Evolutionary conservation across 805 yeast genomes (phyloP).

Genomic region (Spathaspora arborariae): DNA sequence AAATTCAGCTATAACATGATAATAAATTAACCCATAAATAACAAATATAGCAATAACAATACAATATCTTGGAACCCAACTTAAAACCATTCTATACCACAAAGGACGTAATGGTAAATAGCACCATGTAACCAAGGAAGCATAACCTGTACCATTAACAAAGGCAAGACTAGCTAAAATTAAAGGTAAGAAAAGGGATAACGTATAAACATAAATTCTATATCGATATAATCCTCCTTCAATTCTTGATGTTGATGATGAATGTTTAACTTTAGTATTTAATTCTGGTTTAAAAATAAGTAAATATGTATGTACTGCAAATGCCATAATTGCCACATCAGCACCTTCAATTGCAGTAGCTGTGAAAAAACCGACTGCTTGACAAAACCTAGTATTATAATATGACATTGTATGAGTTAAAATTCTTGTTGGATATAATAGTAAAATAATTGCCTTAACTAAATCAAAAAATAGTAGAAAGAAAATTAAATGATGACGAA

Average conservation of each 20-base stretch:
- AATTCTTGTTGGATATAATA: constrained; percentile 66
- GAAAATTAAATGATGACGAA: constrained; percentile 67
- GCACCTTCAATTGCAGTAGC: constrained; percentile 81
- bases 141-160: constrained; percentile 51
- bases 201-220: constrained; percentile 54
- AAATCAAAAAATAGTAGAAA: constrained; percentile 71
- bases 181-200: constrained; percentile 58
- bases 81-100: constrained; percentile 69
- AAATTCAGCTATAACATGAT: constrained; percentile 65
- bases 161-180: constrained; percentile 72
- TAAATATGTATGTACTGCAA: constrained; percentile 79
- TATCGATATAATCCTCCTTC: constrained; percentile 74
- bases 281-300: constrained; percentile 62
- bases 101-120: constrained; percentile 68
- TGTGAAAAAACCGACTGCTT: constrained; percentile 76
- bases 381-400: constrained; percentile 49
- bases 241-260: constrained; percentile 21
- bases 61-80: constrained; percentile 80
- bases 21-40: constrained; percentile 68
- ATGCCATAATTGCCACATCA: constrained; percentile 74
- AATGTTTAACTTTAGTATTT: constrained; percentile 37
- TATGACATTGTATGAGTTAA: constrained; percentile 41
- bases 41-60: constrained; percentile 58
- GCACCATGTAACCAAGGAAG: constrained; percentile 70
- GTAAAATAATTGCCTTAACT: constrained; percentile 63